Conservation (phyloP, 495 filamentous ascomycete genomes). For the Aspergillus ellipticus region DNA sequence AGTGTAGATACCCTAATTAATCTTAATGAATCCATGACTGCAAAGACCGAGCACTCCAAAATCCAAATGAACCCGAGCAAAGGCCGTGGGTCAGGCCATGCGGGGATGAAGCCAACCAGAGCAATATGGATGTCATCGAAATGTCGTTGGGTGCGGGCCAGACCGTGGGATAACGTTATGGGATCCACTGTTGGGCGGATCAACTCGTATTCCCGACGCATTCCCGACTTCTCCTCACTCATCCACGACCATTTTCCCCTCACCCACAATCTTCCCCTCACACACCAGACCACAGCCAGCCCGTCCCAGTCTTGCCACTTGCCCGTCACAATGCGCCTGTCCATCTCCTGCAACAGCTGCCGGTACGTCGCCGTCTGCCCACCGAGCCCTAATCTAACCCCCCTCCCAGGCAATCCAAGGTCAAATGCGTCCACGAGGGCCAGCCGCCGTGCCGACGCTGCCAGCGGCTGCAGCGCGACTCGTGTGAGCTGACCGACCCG, state of each 20-base stretch:
- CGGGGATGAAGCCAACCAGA: no score
- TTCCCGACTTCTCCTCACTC: neutral
- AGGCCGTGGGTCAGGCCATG: neutral
- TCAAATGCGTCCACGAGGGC: conserved; percentile 42
- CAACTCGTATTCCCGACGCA: neutral
- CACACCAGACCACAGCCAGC: no score
- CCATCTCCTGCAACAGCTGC: conserved; percentile 42
- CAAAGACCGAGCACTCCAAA: no score
- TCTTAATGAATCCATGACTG: no score
- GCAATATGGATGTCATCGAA: neutral
- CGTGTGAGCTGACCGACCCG: conserved; percentile 34
- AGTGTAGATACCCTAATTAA: neutral
- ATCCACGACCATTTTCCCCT: neutral
- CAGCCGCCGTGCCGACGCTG: conserved; percentile 39
- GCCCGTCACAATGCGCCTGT: conserved; percentile 33
- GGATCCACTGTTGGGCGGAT: neutral
- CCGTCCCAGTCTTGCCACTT: no score
- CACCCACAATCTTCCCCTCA: neutral
- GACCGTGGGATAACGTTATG: neutral
- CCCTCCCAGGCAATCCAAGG: conserved; percentile 34
- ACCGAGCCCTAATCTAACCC: neutral
- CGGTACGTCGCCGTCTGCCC: conserved; percentile 20
- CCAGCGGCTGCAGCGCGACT: conserved; percentile 19
- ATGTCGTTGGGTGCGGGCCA: neutral
- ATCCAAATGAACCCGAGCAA: no score